A percentile compares a stretch with the other conserved stretches of the same genome.
Evolutionary conservation across 306 rosid species (phyloP).

Genomic region (Glycine latifolia): DNA sequence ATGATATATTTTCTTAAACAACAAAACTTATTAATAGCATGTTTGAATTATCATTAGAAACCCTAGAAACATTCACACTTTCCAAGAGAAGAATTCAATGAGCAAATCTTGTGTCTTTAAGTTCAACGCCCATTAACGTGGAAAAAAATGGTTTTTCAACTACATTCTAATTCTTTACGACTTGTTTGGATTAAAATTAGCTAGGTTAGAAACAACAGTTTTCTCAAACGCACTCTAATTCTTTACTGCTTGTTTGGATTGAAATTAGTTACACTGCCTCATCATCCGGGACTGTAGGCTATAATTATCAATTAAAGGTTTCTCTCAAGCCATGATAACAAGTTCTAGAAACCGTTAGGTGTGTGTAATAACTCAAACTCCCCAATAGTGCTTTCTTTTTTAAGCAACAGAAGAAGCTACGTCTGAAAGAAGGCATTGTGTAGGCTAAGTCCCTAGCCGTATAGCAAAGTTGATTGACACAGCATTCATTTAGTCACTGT

Average conservation of each 20-base stretch:
- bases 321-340: neutral
- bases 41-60: neutral
- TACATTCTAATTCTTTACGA: neutral
- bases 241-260: neutral
- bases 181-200: neutral
- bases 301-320: neutral
- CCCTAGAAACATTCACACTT: neutral
- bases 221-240: neutral
- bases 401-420: constrained; percentile 17
- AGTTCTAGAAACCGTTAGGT: neutral
- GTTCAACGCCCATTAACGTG: neutral
- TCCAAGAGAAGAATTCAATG: neutral
- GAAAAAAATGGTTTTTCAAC: neutral
- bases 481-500: neutral
- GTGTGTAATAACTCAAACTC: neutral
- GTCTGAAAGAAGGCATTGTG: constrained; percentile 1
- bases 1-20: neutral
- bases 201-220: neutral
- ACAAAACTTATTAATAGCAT: neutral
- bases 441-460: neutral
- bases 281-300: neutral
- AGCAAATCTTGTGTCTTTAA: neutral
- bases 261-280: neutral
- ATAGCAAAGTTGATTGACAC: constrained; percentile 16
- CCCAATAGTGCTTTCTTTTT: neutral